These are phyloP conservation scores for Eugenia klotzschiana DNA, from an alignment of 441 rosid species.

Conservation along the genomic window DNA sequence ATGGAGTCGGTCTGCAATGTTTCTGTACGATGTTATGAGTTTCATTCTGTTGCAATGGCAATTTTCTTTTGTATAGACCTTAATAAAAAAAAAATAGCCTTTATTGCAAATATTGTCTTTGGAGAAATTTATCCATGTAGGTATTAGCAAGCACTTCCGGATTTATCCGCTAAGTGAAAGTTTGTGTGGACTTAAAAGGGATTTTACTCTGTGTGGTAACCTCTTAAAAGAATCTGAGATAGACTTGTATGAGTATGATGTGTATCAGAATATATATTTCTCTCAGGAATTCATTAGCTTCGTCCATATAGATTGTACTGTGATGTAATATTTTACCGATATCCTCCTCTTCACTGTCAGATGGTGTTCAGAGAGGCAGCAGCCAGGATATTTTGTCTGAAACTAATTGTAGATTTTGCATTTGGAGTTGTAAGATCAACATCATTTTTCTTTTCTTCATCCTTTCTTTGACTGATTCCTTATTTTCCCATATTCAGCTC, in stretches of 20 bases:
- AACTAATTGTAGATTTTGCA: neutral
- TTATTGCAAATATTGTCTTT: neutral
- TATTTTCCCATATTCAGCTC: slow-evolving; percentile 33
- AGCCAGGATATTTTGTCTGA: neutral
- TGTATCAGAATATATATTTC: neutral
- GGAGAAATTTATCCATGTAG: neutral
- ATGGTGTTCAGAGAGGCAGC: neutral
- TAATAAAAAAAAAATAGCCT: neutral
- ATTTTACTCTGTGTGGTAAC: neutral
- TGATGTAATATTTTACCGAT: neutral
- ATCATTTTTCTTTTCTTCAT: neutral
- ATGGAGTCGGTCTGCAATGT: neutral
- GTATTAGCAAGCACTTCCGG: neutral
- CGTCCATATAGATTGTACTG: neutral
- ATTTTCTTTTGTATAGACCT: neutral
- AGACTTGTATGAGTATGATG: neutral
- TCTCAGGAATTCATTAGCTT: neutral
- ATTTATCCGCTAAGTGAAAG: neutral
- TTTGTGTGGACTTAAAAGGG: neutral
- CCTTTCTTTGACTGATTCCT: neutral
- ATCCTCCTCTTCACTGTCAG: fast-evolving
- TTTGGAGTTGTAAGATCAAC: neutral
- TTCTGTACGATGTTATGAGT: neutral
- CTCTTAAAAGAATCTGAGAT: neutral
- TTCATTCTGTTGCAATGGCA: neutral